These are phyloP conservation scores for Porogramme epimiltina DNA, from an alignment of 1,284 basidiomycete species.

Conservation along the genomic window DNA sequence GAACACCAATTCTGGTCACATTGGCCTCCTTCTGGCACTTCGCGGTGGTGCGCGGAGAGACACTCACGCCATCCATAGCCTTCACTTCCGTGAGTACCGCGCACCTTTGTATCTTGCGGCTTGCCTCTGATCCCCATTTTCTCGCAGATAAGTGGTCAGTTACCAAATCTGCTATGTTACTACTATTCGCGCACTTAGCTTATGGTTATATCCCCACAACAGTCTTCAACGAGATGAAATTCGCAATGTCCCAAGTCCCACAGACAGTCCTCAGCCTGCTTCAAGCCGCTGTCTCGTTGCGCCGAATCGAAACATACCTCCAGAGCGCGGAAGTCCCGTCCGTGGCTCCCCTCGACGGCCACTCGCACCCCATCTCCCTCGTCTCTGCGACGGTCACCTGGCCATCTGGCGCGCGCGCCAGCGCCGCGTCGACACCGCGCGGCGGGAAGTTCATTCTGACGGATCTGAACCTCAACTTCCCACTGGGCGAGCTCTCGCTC, in stretches of 20 bases:
- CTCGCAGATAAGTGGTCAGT: conserved; percentile 50
- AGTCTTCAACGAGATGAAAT: conserved; percentile 88
- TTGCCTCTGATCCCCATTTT: too few species aligned
- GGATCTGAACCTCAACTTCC: conserved; percentile 80
- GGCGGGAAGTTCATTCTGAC: conserved; percentile 73
- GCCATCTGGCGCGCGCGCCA: conserved; percentile 49
- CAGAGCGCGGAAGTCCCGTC: conserved; percentile 66
- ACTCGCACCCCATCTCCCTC: conserved; percentile 65
- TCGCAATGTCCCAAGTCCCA: conserved; percentile 81
- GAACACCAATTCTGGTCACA: conserved; percentile 74
- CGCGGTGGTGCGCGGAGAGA: conserved; percentile 66
- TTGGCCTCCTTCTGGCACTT: conserved; percentile 85
- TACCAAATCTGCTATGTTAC: background rate
- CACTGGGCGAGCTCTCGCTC: conserved; percentile 72
- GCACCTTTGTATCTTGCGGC: too few species aligned
- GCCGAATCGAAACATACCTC: conserved; percentile 90
- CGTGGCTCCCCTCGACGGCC: conserved; percentile 57
- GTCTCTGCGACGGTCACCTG: conserved; percentile 87
- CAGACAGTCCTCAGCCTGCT: conserved; percentile 88
- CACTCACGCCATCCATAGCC: conserved; percentile 81
- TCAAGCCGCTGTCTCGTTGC: conserved; percentile 83
- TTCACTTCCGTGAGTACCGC: conserved; percentile 70
- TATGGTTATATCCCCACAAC: conserved; percentile 13
- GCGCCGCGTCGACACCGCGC: conserved; percentile 69
- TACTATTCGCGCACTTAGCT: background rate